Evolutionary conservation across 2,329 filamentous ascomycete species (phyloP).

Genomic region (Ceratocystis destructans): DNA sequence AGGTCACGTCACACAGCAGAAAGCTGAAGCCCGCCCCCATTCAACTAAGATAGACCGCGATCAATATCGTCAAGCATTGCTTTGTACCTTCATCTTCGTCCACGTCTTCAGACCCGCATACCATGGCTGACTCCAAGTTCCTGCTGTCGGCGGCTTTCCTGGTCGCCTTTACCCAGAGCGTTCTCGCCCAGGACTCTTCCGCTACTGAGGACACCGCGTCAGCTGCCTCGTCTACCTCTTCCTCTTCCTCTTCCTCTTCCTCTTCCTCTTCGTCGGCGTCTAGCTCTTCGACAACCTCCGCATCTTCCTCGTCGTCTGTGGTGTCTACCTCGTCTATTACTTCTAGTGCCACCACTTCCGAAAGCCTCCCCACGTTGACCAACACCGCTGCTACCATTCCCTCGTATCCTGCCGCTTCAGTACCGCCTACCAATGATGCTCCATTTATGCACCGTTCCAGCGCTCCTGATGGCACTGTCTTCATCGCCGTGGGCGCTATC

Average conservation of each 20-base stretch:
- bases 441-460: constrained; percentile 84
- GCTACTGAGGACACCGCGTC: neutral
- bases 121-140: constrained; percentile 18
- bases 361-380: constrained; percentile 32
- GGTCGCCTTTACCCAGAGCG: constrained; percentile 20
- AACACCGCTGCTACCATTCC: constrained; percentile 28
- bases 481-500: constrained; percentile 83
- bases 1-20: constrained; percentile 3
- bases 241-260: constrained; percentile 11
- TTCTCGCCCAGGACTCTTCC: constrained; percentile 11
- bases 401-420: constrained; percentile 56
- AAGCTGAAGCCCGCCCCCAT: neutral
- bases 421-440: constrained; percentile 71
- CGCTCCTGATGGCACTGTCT: constrained; percentile 83
- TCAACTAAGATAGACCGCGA: neutral
- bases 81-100: neutral
- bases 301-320: constrained; percentile 4
- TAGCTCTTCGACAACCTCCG: neutral
- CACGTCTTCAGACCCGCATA: neutral
- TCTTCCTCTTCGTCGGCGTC: constrained; percentile 8
- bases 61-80: neutral
- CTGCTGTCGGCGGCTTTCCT: constrained; percentile 18
- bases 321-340: constrained; percentile 20
- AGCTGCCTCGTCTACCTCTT: neutral
- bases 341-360: constrained; percentile 22